Conservation (phyloP, 768 basidiomycete species). For the Boletus pseudo-olivaceus region DNA sequence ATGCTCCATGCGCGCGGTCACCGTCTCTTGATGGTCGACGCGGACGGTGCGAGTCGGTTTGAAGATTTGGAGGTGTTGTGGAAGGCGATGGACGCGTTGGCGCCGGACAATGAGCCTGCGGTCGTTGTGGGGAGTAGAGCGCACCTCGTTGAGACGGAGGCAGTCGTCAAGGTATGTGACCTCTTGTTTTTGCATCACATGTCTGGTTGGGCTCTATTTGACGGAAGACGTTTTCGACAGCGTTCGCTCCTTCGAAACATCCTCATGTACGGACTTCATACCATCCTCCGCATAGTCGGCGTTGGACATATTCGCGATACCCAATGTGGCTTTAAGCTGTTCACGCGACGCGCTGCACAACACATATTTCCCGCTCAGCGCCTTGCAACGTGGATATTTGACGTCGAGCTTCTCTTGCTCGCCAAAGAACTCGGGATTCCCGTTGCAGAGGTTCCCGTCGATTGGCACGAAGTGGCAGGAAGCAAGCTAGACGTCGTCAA, state of each 20-base stretch:
- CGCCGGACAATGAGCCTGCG: conserved; percentile 46
- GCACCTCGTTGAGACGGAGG: conserved; percentile 88
- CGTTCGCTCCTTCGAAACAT: conserved; percentile 86
- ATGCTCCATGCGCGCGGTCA: conserved; percentile 78
- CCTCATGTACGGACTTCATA: conserved; percentile 92
- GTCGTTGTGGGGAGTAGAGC: conserved; percentile 88
- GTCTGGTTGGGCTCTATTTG: background rate
- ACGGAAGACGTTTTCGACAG: conserved; percentile 36
- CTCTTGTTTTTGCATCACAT: background rate
- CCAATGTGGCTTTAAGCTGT: conserved; percentile 97
- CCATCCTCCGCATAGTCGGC: conserved; percentile 83
- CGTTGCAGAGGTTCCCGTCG: conserved; percentile 80
- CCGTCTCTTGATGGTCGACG: conserved; percentile 87
- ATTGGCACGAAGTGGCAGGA: conserved; percentile 92
- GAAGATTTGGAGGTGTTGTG: conserved; percentile 80
- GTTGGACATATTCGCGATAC: conserved; percentile 91
- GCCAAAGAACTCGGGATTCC: conserved; percentile 78
- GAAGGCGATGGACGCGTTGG: conserved; percentile 64
- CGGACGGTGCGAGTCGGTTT: conserved; percentile 90
- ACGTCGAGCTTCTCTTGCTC: conserved; percentile 87
- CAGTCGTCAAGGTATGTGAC: conserved; percentile 77
- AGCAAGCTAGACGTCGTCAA: conserved; percentile 86
- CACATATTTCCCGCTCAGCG: conserved; percentile 85
- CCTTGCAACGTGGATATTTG: conserved; percentile 92
- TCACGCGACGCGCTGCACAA: conserved; percentile 76